These are phyloP conservation scores for Clonostachys solani DNA, from an alignment of 2,329 filamentous ascomycete species.

Conservation along the genomic window DNA sequence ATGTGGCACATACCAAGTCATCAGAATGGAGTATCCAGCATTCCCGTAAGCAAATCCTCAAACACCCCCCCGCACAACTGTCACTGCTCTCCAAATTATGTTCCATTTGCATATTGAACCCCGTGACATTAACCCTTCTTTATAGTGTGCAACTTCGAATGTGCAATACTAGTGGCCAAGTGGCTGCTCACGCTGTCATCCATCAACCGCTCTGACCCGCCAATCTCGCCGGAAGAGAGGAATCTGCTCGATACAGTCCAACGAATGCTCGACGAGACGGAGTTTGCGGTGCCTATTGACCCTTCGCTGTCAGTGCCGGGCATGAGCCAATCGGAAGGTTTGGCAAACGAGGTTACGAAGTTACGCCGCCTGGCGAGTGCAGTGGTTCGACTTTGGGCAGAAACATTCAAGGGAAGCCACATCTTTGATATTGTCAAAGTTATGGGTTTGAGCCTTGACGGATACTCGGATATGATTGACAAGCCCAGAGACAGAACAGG, in stretches of 20 bases:
- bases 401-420: conserved; percentile 57
- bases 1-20: conserved; percentile 56
- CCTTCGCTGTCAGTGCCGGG: conserved; percentile 42
- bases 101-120: too few species aligned
- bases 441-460: conserved; percentile 52
- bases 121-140: neutral
- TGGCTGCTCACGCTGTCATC: conserved; percentile 54
- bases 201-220: conserved; percentile 43
- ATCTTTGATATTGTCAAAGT: conserved; percentile 57
- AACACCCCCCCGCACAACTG: too few species aligned
- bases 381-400: conserved; percentile 56
- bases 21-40: conserved; percentile 61
- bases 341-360: conserved; percentile 42
- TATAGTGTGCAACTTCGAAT: conserved; percentile 56
- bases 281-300: conserved; percentile 57
- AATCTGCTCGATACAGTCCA: conserved; percentile 51
- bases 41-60: conserved; percentile 39
- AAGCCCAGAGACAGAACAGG: conserved; percentile 46
- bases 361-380: conserved; percentile 52
- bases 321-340: conserved; percentile 32
- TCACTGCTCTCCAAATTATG: too few species aligned
- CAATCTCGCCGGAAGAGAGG: conserved; percentile 46
- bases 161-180: conserved; percentile 55
- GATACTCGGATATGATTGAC: conserved; percentile 52
- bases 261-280: conserved; percentile 57